Evolutionary conservation across 1,284 basidiomycete species (phyloP).

Genomic region (Ceratobasidium papillatum): DNA sequence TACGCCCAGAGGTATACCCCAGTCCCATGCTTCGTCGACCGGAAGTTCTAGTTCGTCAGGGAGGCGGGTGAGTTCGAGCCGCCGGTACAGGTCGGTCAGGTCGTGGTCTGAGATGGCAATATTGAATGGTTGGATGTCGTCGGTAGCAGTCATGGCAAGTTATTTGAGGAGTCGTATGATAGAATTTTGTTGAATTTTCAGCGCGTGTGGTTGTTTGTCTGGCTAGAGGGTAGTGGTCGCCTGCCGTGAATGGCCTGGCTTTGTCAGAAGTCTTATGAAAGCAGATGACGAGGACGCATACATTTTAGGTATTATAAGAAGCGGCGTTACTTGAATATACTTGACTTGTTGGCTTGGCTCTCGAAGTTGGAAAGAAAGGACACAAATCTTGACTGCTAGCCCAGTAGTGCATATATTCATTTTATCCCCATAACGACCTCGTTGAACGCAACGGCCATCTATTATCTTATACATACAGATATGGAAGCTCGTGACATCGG

Average conservation of each 20-base stretch:
- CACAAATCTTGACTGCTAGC: background rate
- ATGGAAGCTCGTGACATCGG: background rate
- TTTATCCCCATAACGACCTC: background rate
- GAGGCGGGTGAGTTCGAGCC: slow-evolving; percentile 40
- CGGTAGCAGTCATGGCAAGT: background rate
- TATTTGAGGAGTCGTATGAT: background rate
- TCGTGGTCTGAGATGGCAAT: slow-evolving; percentile 39
- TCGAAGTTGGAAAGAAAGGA: background rate
- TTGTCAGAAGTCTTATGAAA: background rate
- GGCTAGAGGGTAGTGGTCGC: background rate
- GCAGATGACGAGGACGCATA: background rate
- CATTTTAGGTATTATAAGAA: background rate
- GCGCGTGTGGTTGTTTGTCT: background rate
- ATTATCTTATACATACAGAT: background rate
- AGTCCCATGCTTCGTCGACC: slow-evolving; percentile 40
- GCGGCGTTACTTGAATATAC: background rate
- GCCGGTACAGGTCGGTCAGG: slow-evolving; percentile 37
- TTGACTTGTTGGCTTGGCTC: background rate
- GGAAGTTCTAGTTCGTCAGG: slow-evolving; percentile 43
- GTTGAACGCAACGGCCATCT: background rate
- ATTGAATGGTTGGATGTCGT: slow-evolving; percentile 40
- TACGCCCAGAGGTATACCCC: slow-evolving; percentile 41
- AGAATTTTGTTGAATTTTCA: background rate
- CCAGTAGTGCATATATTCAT: background rate
- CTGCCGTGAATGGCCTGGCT: background rate